Evolutionary conservation across 208 protist genomes (phyloP).

Genomic region (Trypanosoma cruzi): DNA sequence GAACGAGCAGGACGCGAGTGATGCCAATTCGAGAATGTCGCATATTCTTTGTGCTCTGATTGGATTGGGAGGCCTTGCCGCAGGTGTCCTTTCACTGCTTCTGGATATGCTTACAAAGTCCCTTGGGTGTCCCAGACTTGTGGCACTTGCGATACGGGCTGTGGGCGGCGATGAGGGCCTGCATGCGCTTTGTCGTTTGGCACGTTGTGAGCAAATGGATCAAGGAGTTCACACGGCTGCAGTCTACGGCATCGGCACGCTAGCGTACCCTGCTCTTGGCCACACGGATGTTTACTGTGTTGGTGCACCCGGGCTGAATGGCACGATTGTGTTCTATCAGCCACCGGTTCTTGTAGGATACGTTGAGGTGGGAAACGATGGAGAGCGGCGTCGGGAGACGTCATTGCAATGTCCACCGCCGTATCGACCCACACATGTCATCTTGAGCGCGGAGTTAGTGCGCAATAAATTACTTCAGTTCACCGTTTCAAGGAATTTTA

Average conservation of each 20-base stretch:
- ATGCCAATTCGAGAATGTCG: slow-evolving; percentile 1
- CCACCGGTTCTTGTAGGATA: slow-evolving; percentile 7
- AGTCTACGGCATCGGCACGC: slow-evolving; percentile 42
- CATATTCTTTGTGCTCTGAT: slow-evolving; percentile 58
- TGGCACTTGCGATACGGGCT: slow-evolving; percentile 61
- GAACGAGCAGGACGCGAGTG: not conserved
- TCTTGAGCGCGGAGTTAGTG: slow-evolving; percentile 41
- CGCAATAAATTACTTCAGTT: slow-evolving; percentile 33
- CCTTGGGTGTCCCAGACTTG: slow-evolving; percentile 35
- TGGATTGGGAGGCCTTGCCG: slow-evolving; percentile 51
- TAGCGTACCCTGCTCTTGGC: slow-evolving; percentile 44
- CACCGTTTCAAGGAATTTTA: slow-evolving; percentile 26
- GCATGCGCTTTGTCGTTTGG: slow-evolving; percentile 22
- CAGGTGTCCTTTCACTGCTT: slow-evolving; percentile 32
- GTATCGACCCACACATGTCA: slow-evolving; percentile 53
- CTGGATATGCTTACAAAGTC: slow-evolving; percentile 34
- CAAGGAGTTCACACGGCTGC: slow-evolving; percentile 24
- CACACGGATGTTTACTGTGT: slow-evolving; percentile 67
- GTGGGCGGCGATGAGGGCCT: slow-evolving; percentile 42
- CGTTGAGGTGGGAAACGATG: slow-evolving; percentile 7
- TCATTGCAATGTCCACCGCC: slow-evolving; percentile 43
- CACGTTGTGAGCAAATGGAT: slow-evolving; percentile 5
- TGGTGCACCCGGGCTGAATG: slow-evolving; percentile 1
- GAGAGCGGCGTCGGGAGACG: not conserved
- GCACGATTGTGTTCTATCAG: slow-evolving; percentile 28